Conservation (phyloP, 495 filamentous ascomycete genomes). For the Xylaria curta region DNA sequence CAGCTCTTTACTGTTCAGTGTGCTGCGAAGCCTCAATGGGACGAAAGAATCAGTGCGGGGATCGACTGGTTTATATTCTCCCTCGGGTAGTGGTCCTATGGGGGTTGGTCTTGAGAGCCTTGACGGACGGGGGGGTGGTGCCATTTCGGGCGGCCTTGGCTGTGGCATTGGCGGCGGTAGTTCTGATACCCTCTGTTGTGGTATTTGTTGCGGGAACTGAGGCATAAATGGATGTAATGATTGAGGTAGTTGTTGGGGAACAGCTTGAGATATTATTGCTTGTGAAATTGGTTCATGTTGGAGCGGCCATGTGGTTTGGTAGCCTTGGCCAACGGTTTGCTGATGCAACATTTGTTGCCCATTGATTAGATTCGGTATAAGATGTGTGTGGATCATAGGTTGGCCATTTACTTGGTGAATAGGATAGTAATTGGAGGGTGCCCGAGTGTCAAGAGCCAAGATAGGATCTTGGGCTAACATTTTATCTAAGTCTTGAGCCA, state of each 20-base stretch:
- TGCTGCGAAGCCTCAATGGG: background rate
- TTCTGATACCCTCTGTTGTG: background rate
- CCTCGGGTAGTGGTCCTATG: background rate
- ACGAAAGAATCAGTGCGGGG: background rate
- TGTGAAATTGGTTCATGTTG: background rate
- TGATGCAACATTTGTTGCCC: slow-evolving; percentile 2
- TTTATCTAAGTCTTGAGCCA: background rate
- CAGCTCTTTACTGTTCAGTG: slow-evolving; percentile 11
- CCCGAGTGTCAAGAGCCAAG: background rate
- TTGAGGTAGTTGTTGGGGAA: background rate
- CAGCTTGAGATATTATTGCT: background rate
- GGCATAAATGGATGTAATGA: background rate
- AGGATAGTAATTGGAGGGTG: background rate
- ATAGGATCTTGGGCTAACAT: background rate
- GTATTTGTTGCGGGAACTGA: background rate
- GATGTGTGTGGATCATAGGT: background rate
- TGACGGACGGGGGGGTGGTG: background rate
- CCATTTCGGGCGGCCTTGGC: background rate
- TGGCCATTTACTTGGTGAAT: background rate
- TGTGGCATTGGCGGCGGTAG: background rate
- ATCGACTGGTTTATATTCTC: background rate
- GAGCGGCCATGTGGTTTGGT: background rate
- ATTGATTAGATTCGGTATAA: background rate
- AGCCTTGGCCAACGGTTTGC: background rate
- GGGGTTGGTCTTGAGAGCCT: background rate